Evolutionary conservation across 192 early-diverging fungal species (phyloP), one percentile per base, ranked within the genome.

Genomic region (Linnemannia exigua): DNA sequence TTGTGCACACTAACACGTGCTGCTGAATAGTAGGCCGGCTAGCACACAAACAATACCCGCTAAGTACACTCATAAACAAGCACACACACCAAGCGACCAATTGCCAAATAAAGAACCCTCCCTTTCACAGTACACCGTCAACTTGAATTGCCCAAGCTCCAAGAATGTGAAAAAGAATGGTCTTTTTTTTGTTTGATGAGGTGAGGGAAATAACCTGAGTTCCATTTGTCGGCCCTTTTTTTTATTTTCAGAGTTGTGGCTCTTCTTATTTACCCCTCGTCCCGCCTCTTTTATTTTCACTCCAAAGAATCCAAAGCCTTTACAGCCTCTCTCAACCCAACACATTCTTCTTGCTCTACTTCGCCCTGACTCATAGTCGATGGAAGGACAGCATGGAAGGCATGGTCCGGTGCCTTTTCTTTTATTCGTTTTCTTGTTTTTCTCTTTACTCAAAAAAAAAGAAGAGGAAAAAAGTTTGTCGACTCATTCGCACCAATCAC

Each of bases 191-290:
- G n/a, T n/a, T n/a, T n/a, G n/a, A n/a, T n/a, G n/a, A n/a, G 22
- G n/a, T 31, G 58, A 63, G 58, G 58, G 25, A 31, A 31, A 63
- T 31, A 28, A 63, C 58, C n/a, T 63, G 14, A 63, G 58, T 63
- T 63, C 58, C 25, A 63, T 31, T 63, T 12, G 0, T 12, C 1
- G 28, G 58, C 54, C 9, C 22, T 28, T 58, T 58, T 25, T 58
- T 58, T 58, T 58, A 58, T 25, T 25, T 58, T 58, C 52, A 7
- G 41, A 3, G 5, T 44, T 9, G 9, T 58, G 54, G n/a, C 9
- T 58, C 54, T 58, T 58, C 54, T 58, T 25, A 58, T 58, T 58
- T 58, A 58, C 54, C n/a, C n/a, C 22, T 52, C 50, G n/a, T 17
- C 0, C 22, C 8, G 11, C 25, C 28, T n/a, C 12, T 63, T 8